phyloP scores from a whole-genome alignment of 495 filamentous ascomycete genomes.

The Darksidea phi region DNA sequence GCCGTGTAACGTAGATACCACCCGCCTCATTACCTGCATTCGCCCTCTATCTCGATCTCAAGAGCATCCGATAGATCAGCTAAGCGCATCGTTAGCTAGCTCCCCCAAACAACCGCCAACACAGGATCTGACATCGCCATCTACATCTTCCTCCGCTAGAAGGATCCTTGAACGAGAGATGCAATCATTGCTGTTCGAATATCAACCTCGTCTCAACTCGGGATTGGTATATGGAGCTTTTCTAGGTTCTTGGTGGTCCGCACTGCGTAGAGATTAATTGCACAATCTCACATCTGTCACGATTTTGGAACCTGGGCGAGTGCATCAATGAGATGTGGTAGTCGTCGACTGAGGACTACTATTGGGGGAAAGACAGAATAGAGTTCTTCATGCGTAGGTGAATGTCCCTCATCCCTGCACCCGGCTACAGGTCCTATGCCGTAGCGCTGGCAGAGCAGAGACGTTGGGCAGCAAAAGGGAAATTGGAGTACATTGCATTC shows the following conservation, averaged over 20 bases:
- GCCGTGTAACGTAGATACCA: background rate
- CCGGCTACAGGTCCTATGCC: background rate
- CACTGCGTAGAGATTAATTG: too few relatives aligned
- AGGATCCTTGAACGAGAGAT: background rate
- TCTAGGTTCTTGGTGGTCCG: background rate
- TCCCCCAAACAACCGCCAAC: background rate
- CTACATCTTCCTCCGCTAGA: background rate
- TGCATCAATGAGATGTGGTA: background rate
- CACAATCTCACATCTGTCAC: too few relatives aligned
- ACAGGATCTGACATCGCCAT: background rate
- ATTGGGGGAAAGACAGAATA: background rate
- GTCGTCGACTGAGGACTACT: background rate
- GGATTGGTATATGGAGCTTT: background rate
- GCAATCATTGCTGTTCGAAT: background rate
- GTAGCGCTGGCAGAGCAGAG: background rate
- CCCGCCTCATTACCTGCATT: background rate
- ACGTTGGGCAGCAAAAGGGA: too few relatives aligned
- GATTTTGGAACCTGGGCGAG: background rate
- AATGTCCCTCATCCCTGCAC: background rate
- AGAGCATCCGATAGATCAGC: background rate
- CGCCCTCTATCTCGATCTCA: background rate
- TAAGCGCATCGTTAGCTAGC: background rate
- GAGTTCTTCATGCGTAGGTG: background rate
- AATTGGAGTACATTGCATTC: too few relatives aligned
- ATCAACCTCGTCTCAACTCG: background rate